These are phyloP conservation scores for Fusarium brachygibbosum DNA, from an alignment of 2,329 filamentous ascomycete species.

Conservation along the genomic window DNA sequence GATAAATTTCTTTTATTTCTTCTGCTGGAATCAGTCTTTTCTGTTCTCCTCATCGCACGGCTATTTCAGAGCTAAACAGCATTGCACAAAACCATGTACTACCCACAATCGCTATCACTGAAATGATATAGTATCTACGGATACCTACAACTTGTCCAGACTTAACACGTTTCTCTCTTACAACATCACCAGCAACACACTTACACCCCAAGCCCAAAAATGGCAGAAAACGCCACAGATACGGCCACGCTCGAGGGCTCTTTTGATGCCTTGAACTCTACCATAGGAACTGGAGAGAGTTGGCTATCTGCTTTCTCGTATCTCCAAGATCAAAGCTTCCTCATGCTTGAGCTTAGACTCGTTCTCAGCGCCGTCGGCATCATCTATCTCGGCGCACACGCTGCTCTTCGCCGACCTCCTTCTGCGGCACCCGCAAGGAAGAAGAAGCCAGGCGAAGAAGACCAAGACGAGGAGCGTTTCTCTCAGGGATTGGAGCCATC, in stretches of 20 bases:
- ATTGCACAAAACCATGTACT: background rate
- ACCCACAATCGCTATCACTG: background rate
- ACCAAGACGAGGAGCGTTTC: constrained; percentile 65
- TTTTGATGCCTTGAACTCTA: constrained; percentile 52
- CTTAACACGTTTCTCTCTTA: constrained; percentile 42
- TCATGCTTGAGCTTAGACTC: constrained; percentile 63
- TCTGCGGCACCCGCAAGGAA: constrained; percentile 76
- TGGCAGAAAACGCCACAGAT: constrained; percentile 47
- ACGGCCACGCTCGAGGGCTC: constrained; percentile 29
- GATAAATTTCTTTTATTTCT: background rate
- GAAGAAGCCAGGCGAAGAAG: constrained; percentile 58
- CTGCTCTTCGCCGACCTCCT: constrained; percentile 84
- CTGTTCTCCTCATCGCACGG: background rate
- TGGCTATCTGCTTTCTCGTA: constrained; percentile 49
- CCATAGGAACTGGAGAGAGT: constrained; percentile 41
- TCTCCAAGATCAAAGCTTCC: constrained; percentile 56
- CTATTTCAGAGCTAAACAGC: no score
- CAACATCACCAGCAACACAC: constrained; percentile 10
- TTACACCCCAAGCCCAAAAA: constrained; percentile 16
- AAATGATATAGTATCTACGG: constrained; percentile 2
- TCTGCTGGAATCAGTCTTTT: background rate
- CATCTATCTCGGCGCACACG: constrained; percentile 87
- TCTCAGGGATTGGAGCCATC: constrained; percentile 69
- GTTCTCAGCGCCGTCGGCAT: constrained; percentile 79
- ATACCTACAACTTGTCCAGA: constrained; percentile 1